These are phyloP conservation scores for Kandelia obovata DNA, from an alignment of 345 rosid species.

Conservation along the genomic window DNA sequence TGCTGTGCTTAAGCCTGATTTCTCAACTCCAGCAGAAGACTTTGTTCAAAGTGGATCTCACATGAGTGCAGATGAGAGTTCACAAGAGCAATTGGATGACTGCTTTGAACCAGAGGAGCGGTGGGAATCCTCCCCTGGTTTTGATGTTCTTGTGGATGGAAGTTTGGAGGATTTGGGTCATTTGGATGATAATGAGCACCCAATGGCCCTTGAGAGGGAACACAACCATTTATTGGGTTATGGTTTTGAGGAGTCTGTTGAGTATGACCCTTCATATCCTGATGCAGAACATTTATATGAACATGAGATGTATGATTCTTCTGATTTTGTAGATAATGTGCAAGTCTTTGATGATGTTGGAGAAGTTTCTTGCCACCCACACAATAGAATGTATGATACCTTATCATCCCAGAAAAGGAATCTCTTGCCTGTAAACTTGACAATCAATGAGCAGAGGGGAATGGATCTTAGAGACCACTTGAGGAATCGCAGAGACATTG, in stretches of 20 bases:
- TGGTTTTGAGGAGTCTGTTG: slow-evolving; percentile 31
- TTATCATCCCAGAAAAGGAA: slow-evolving; percentile 30
- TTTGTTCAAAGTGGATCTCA: slow-evolving; percentile 11
- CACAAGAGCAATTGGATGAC: slow-evolving; percentile 12
- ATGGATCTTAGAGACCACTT: slow-evolving; percentile 42
- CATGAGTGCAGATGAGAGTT: slow-evolving; percentile 11
- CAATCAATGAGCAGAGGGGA: slow-evolving; percentile 10
- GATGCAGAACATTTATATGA: slow-evolving; percentile 21
- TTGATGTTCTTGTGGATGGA: slow-evolving; percentile 29
- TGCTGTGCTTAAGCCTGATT: slow-evolving; percentile 15
- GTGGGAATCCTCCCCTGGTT: slow-evolving; percentile 28
- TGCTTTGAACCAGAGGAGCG: slow-evolving; percentile 15
- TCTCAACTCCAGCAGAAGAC: slow-evolving; percentile 19
- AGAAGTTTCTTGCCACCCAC: slow-evolving; percentile 12
- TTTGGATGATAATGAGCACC: slow-evolving; percentile 32
- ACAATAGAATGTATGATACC: slow-evolving; percentile 29
- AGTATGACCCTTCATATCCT: slow-evolving; percentile 28
- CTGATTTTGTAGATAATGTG: slow-evolving; percentile 23
- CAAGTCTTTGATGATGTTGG: slow-evolving; percentile 19
- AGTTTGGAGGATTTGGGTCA: slow-evolving; percentile 8
- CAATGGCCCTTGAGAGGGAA: slow-evolving; percentile 25
- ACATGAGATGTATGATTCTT: slow-evolving; percentile 18
- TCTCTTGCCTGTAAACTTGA: slow-evolving; percentile 19
- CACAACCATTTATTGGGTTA: slow-evolving; percentile 22
- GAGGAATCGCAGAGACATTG: slow-evolving; percentile 25